phyloP scores from a whole-genome alignment of 768 basidiomycete genomes.

The Lactarius indigo region DNA sequence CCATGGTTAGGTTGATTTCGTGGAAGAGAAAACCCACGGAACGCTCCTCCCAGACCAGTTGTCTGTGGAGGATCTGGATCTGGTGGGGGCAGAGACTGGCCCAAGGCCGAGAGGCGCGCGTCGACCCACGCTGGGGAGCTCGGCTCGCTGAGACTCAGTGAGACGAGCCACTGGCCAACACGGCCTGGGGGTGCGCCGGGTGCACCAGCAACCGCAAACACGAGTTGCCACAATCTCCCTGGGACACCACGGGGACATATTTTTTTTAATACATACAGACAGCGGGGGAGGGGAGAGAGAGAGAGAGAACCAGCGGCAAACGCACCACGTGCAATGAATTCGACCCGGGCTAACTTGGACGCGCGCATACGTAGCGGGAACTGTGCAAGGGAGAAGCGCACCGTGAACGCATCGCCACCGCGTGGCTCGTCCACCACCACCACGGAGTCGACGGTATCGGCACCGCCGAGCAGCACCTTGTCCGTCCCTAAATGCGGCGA shows the following conservation, averaged over 20 bases:
- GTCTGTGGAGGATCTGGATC: background rate
- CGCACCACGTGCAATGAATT: slow-evolving; percentile 62
- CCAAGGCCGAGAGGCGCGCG: slow-evolving; percentile 10
- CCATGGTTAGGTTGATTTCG: slow-evolving; percentile 6
- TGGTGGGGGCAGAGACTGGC: background rate
- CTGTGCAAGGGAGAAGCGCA: slow-evolving; percentile 46
- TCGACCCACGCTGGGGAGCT: slow-evolving; percentile 21
- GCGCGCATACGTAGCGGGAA: slow-evolving; percentile 75
- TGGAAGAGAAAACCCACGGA: slow-evolving; percentile 5
- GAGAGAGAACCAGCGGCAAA: too few species aligned
- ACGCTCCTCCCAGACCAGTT: background rate
- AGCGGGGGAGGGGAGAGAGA: background rate
- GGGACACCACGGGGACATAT: background rate
- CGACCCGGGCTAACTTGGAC: slow-evolving; percentile 48
- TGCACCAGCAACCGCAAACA: slow-evolving; percentile 10
- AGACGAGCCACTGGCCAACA: slow-evolving; percentile 20
- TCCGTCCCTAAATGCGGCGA: slow-evolving; percentile 48
- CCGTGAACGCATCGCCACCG: slow-evolving; percentile 53
- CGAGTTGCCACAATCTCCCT: slow-evolving; percentile 24
- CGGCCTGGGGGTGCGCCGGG: background rate
- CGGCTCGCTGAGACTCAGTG: slow-evolving; percentile 19
- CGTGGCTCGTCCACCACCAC: slow-evolving; percentile 49
- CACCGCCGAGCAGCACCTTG: slow-evolving; percentile 37
- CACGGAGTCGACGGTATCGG: slow-evolving; percentile 43
- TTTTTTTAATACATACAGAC: background rate